Evolutionary conservation across 768 basidiomycete species (phyloP).

Genomic region (Daedaleopsis sinensis): DNA sequence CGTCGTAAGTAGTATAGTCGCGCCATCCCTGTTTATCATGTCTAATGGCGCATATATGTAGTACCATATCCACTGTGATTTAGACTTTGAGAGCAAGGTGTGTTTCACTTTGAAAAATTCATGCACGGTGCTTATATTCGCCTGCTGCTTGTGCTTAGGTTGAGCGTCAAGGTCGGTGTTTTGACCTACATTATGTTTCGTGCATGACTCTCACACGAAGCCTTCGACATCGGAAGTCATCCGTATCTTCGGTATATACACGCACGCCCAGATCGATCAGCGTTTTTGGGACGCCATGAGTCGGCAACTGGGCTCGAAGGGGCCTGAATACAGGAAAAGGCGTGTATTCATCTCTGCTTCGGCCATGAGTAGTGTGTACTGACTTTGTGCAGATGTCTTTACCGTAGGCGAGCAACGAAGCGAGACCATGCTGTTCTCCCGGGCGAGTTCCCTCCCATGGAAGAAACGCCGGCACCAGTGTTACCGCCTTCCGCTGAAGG

Average conservation of each 20-base stretch:
- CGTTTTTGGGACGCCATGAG: slow-evolving; percentile 52
- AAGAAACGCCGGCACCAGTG: slow-evolving; percentile 31
- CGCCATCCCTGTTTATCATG: not conserved
- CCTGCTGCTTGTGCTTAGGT: slow-evolving; percentile 26
- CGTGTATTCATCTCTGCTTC: slow-evolving; percentile 23
- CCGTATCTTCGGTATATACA: slow-evolving; percentile 53
- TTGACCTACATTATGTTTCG: not conserved
- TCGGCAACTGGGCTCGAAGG: slow-evolving; percentile 43
- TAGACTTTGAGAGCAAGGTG: slow-evolving; percentile 27
- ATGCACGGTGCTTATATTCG: not conserved
- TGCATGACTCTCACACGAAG: too few species aligned
- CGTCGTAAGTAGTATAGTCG: slow-evolving; percentile 14
- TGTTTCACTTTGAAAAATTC: not conserved
- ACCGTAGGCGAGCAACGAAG: slow-evolving; percentile 27
- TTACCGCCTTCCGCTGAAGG: not conserved
- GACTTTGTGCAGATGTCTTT: slow-evolving; percentile 21
- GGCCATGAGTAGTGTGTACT: not conserved
- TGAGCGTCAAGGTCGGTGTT: slow-evolving; percentile 41
- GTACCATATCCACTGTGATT: slow-evolving; percentile 32
- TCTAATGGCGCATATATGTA: not conserved
- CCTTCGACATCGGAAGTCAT: slow-evolving; percentile 39
- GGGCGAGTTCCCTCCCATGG: slow-evolving; percentile 52
- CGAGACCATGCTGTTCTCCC: slow-evolving; percentile 52
- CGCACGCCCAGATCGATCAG: slow-evolving; percentile 47
- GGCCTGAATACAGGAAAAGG: slow-evolving; percentile 58